Conservation (phyloP, 2,329 filamentous ascomycete genomes). For the Alternaria tenuissima region DNA sequence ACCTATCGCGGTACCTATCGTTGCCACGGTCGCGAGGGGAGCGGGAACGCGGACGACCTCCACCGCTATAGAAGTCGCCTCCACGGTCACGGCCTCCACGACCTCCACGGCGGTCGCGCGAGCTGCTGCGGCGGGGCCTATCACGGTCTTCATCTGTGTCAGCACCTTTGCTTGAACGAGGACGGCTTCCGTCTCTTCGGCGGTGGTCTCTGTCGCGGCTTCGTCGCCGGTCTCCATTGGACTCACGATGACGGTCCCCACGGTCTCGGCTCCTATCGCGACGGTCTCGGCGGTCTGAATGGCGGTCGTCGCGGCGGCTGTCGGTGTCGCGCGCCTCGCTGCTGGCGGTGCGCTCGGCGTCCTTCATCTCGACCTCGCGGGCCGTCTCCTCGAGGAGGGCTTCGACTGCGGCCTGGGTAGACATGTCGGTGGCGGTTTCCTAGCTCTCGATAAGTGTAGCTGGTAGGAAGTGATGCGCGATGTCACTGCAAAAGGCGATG, state of each 20-base stretch:
- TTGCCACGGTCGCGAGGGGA: conserved; percentile 53
- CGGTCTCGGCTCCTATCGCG: conserved; percentile 42
- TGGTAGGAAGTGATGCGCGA: conserved; percentile 29
- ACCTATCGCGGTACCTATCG: conserved; percentile 54
- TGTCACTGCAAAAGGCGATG: conserved; percentile 35
- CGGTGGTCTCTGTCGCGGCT: conserved; percentile 45
- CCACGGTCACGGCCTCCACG: conserved; percentile 37
- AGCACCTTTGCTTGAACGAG: conserved; percentile 45
- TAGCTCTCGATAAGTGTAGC: conserved; percentile 39
- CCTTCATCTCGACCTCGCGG: conserved; percentile 31
- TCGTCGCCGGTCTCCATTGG: conserved; percentile 40
- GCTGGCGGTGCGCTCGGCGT: conserved; percentile 24
- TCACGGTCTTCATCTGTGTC: conserved; percentile 51
- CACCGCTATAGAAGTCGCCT: conserved; percentile 52
- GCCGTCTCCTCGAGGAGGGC: conserved; percentile 76
- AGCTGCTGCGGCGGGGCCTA: conserved; percentile 38
- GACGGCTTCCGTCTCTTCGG: conserved; percentile 42
- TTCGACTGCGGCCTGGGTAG: conserved; percentile 76
- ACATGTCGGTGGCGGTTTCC: conserved; percentile 27
- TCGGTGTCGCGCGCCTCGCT: conserved; percentile 41
- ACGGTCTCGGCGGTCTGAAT: conserved; percentile 33
- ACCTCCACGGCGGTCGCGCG: conserved; percentile 40
- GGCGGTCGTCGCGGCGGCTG: conserved; percentile 40
- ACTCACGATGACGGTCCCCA: conserved; percentile 41
- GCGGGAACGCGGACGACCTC: conserved; percentile 48